phyloP scores from a whole-genome alignment of 2,329 filamentous ascomycete species.

The Fusarium chlamydosporum region DNA sequence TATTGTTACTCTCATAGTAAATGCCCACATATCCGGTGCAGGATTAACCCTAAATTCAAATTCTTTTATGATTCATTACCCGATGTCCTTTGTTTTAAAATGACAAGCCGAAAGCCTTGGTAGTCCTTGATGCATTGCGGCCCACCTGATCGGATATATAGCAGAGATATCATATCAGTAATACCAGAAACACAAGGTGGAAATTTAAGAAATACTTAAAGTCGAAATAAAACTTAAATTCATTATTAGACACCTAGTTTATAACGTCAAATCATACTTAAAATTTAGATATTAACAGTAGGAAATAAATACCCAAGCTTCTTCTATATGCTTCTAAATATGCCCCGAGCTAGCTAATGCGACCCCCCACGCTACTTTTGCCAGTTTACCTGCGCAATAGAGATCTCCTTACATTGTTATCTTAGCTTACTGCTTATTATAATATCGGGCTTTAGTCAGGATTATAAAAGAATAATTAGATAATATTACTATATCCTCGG shows the following conservation, averaged over 20 bases:
- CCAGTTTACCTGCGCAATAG: conserved; percentile 3
- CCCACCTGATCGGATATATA: not conserved
- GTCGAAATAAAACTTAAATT: not conserved
- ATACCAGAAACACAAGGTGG: not conserved
- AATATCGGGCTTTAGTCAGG: not conserved
- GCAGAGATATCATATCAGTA: not conserved
- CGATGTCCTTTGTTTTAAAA: conserved; percentile 1
- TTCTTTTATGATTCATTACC: not conserved
- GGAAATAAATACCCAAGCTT: not conserved
- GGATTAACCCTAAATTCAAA: conserved; percentile 2
- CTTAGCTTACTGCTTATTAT: conserved; percentile 2
- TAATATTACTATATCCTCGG: conserved; percentile 3
- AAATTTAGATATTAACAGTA: not conserved
- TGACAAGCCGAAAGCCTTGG: not conserved
- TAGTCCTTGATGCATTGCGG: conserved; percentile 2
- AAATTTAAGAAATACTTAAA: conserved; percentile 8
- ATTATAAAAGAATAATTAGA: conserved; percentile 5
- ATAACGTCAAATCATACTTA: not conserved
- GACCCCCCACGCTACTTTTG: no score
- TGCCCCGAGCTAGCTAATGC: not conserved
- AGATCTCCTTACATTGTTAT: not conserved
- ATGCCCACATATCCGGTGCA: not conserved
- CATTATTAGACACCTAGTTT: not conserved
- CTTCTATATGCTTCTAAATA: not conserved
- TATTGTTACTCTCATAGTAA: not conserved